Evolutionary conservation across 1,139 yeast genomes (phyloP), one percentile per base, ranked within the genome.

Genomic region (Yamadazyma blattariae): DNA sequence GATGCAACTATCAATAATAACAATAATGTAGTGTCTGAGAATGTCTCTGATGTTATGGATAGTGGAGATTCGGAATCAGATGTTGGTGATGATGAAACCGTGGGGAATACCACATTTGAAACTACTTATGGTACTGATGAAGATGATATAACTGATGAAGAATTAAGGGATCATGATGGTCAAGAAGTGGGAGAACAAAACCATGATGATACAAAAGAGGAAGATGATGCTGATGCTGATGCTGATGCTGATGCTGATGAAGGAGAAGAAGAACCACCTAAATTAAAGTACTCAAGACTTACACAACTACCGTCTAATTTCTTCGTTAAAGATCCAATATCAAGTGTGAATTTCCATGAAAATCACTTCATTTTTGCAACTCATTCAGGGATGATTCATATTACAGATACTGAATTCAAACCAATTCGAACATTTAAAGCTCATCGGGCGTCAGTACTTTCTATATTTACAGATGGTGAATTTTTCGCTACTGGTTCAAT

Each of bases 401-500:
- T 92, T 10, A 73, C 85, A 2, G 66, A 66, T 10, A 71, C 85
- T 0, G 77, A 79, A 29, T 71, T 84, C 44, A 60, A 70, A 5
- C 56, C 79, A 0, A 63, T 88, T 2, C 67, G 94, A 27, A 82
- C 96, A 0, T 74, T 86, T 43, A 77, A 87, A 47, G 92, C 94
- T 1, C 97, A 94, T 49, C 67, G 87, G 32, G 92, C 97, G 0
- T 87, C 96, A 0, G 77, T 92, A 2, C 61, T 90, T 28, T 77
- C 88, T 0, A 64, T 81, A 3, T 77, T 81, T 38, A 75, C 85
- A 0, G 95, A 88, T 50, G 95, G 94, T 0, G 58, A 60, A 10
- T 79, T 71, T 48, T 77, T 90, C 46, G 95, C 90, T 0, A 82
- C 95, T 0, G 96, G 90, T 0, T 88, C 97, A 0, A 82, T 90